phyloP scores from a whole-genome alignment of 495 filamentous ascomycete species.

The Neurospora africana region DNA sequence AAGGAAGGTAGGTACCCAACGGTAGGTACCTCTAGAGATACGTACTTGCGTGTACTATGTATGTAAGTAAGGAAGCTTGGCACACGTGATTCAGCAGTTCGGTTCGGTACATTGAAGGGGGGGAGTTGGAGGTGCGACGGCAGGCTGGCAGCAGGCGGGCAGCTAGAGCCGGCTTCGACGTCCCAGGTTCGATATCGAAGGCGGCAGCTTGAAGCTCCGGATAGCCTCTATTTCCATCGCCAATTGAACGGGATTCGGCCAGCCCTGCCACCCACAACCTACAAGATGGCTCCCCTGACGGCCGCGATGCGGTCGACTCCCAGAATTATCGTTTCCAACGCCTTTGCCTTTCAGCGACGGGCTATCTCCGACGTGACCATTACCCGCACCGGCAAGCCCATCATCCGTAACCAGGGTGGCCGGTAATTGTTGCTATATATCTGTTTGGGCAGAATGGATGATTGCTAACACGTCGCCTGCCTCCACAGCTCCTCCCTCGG shows the following conservation, averaged over 20 bases:
- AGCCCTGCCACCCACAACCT: constrained; percentile 24
- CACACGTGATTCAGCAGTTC: constrained; percentile 9
- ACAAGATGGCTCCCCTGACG: constrained; percentile 40
- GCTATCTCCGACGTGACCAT: constrained; percentile 70
- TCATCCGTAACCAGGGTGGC: constrained; percentile 72
- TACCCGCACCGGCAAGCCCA: constrained; percentile 77
- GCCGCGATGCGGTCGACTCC: constrained; percentile 35
- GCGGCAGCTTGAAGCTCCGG: constrained; percentile 10
- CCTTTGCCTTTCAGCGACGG: constrained; percentile 30
- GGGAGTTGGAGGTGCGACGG: background rate
- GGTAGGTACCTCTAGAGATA: background rate
- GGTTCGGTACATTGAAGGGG: background rate
- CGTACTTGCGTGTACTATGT: background rate
- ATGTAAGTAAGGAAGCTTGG: background rate
- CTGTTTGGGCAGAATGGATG: constrained; percentile 10
- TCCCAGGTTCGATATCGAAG: constrained; percentile 5
- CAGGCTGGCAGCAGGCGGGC: background rate
- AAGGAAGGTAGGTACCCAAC: background rate
- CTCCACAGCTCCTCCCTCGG: constrained; percentile 24
- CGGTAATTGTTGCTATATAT: constrained; percentile 46
- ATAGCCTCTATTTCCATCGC: constrained; percentile 12
- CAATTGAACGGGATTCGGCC: constrained; percentile 24
- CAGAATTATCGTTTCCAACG: constrained; percentile 16
- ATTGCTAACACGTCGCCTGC: background rate
- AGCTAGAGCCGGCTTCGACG: background rate